Conservation (phyloP, 768 basidiomycete species). For the Roridomyces roridus region DNA sequence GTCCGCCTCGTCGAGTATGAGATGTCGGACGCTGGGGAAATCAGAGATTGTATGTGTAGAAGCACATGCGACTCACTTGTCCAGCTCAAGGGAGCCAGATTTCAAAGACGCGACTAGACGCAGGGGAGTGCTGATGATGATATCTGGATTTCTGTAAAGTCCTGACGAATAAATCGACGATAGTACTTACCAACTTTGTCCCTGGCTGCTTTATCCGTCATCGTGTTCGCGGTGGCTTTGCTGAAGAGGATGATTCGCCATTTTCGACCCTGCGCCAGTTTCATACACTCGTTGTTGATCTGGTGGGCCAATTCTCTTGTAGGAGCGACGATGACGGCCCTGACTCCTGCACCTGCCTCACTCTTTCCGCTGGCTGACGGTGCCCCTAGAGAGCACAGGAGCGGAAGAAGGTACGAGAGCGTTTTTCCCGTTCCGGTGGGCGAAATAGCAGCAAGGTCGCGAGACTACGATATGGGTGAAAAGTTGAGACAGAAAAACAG, state of each 20-base stretch:
- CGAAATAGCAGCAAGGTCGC: constrained; percentile 92
- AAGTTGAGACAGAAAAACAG: not conserved
- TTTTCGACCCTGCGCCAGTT: constrained; percentile 79
- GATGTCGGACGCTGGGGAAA: constrained; percentile 73
- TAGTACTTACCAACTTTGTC: constrained; percentile 76
- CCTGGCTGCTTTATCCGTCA: constrained; percentile 72
- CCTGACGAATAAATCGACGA: constrained; percentile 4
- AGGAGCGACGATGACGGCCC: constrained; percentile 86
- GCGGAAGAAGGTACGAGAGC: constrained; percentile 86
- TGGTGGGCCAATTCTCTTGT: constrained; percentile 97
- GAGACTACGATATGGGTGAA: constrained; percentile 49
- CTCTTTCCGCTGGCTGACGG: constrained; percentile 58
- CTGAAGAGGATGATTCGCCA: constrained; percentile 86
- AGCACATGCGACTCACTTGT: constrained; percentile 60
- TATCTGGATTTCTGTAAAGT: constrained; percentile 48
- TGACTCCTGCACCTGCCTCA: constrained; percentile 61
- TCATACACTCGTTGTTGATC: constrained; percentile 89
- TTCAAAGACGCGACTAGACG: constrained; percentile 84
- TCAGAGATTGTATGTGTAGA: constrained; percentile 11
- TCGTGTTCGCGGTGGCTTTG: constrained; percentile 87
- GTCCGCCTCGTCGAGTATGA: constrained; percentile 91
- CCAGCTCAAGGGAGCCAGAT: constrained; percentile 65
- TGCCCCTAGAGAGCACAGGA: constrained; percentile 63
- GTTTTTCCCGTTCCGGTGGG: constrained; percentile 99
- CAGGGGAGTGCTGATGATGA: constrained; percentile 92